These are phyloP conservation scores for Chlamydomonas reinhardtii DNA, from an alignment of 163 green algal species.

Conservation along the genomic window DNA sequence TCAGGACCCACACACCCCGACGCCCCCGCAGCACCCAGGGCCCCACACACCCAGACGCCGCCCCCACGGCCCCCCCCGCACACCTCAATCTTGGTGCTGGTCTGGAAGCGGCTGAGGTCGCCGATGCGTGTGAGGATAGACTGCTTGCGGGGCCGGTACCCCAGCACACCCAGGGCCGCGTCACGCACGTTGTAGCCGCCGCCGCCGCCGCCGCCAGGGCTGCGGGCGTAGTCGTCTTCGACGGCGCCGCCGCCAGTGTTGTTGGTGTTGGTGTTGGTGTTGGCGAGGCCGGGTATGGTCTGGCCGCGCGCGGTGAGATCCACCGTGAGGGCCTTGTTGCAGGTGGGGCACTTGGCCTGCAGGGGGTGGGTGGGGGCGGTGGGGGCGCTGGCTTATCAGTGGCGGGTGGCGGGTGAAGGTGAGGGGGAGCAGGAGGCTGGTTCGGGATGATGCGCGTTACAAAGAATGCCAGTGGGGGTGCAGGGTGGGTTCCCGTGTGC, in stretches of 20 bases:
- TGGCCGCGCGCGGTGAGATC: constrained; percentile 64
- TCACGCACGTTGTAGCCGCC: neutral
- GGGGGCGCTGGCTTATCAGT: neutral
- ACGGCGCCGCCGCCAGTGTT: neutral
- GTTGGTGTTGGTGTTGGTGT: neutral
- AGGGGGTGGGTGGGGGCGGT: neutral
- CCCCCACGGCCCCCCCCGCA: neutral
- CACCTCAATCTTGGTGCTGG: constrained; percentile 93
- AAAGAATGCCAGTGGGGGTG: no score
- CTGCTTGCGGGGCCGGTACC: constrained; percentile 43
- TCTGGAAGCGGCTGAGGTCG: constrained; percentile 80
- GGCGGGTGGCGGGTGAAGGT: no score
- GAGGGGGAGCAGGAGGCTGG: no score
- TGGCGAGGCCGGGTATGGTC: neutral
- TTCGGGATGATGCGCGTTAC: no score
- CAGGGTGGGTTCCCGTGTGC: no score
- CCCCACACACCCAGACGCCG: neutral
- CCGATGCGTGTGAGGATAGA: constrained; percentile 82
- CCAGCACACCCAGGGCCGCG: constrained; percentile 4
- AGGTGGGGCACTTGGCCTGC: constrained; percentile 79
- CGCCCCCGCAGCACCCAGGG: no score
- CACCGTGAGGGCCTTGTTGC: constrained; percentile 80
- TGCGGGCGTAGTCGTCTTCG: neutral
- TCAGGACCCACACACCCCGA: neutral
- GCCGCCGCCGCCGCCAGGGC: neutral